phyloP scores from a whole-genome alignment of 805 yeast species.

The Saccharomycopsis sp. region DNA sequence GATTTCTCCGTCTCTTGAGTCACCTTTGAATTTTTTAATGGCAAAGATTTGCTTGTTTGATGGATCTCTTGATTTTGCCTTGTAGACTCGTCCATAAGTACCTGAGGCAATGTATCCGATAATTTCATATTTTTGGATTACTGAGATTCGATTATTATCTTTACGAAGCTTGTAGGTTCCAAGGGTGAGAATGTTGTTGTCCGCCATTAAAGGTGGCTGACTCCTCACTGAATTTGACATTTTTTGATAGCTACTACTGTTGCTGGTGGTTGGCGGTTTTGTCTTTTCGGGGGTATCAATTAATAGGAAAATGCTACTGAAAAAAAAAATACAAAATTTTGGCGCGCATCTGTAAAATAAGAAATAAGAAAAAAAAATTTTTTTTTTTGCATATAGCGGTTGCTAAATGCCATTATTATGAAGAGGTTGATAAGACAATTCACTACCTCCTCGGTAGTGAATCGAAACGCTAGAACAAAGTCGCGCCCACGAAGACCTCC shows the following conservation, averaged over 20 bases:
- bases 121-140: slow-evolving; percentile 78
- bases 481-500: too few relatives aligned
- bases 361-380: too few relatives aligned
- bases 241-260: background rate
- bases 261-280: background rate
- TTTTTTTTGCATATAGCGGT: too few relatives aligned
- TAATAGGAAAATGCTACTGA: too few relatives aligned
- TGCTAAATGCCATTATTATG: too few relatives aligned
- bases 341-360: too few relatives aligned
- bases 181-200: slow-evolving; percentile 45
- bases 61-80: slow-evolving; percentile 53
- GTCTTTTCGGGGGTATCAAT: too few relatives aligned
- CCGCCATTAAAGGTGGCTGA: slow-evolving; percentile 47
- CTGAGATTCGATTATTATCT: slow-evolving; percentile 62
- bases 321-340: too few relatives aligned
- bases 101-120: slow-evolving; percentile 98
- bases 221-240: slow-evolving; percentile 3
- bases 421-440: too few relatives aligned
- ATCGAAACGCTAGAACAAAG: too few relatives aligned
- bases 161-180: slow-evolving; percentile 55
- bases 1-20: slow-evolving; percentile 78
- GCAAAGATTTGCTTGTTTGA: slow-evolving; percentile 49
- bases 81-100: slow-evolving; percentile 92
- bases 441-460: too few relatives aligned
- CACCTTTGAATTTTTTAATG: slow-evolving; percentile 92